Evolutionary conservation across 2,329 filamentous ascomycete genomes (phyloP).

Genomic region (Colletotrichum tanaceti): DNA sequence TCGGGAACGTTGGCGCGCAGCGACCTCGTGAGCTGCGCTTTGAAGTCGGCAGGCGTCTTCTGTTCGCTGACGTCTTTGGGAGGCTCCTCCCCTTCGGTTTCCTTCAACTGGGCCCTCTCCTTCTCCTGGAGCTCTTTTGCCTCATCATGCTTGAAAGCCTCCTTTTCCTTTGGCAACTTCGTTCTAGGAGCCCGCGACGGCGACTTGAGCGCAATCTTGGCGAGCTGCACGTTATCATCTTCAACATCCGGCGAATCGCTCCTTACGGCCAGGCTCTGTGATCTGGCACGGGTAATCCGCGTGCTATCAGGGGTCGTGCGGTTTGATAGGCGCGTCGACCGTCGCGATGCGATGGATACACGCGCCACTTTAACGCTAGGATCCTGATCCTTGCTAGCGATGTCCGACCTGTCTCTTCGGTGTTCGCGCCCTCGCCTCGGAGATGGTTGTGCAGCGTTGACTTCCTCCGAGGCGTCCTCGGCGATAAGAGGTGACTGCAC

Average conservation of each 20-base stretch:
- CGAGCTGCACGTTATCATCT: constrained; percentile 46
- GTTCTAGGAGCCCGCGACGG: constrained; percentile 42
- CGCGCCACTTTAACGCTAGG: constrained; percentile 39
- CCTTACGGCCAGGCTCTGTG: constrained; percentile 44
- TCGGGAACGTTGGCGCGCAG: constrained; percentile 64
- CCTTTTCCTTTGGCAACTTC: constrained; percentile 1
- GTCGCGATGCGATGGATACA: constrained; percentile 39
- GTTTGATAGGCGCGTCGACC: constrained; percentile 40
- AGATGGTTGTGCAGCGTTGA: constrained; percentile 25
- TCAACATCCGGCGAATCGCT: constrained; percentile 42
- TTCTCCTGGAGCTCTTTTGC: constrained; percentile 1
- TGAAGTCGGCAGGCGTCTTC: constrained; percentile 47
- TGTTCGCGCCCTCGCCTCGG: constrained; percentile 36
- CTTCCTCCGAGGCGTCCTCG: constrained; percentile 35
- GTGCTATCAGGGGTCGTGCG: constrained; percentile 39
- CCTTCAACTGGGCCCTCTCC: neutral
- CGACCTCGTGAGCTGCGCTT: constrained; percentile 58
- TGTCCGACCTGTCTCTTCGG: constrained; percentile 35
- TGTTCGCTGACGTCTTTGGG: constrained; percentile 1
- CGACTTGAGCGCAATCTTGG: constrained; percentile 48
- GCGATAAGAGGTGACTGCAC: constrained; percentile 38
- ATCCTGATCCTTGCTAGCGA: constrained; percentile 35
- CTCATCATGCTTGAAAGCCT: neutral
- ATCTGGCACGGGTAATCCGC: constrained; percentile 45
- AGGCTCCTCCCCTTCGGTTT: neutral